Evolutionary conservation across 164 flowering plant species (phyloP).

Genomic region (Kalanchoe fedtschenkoi): DNA sequence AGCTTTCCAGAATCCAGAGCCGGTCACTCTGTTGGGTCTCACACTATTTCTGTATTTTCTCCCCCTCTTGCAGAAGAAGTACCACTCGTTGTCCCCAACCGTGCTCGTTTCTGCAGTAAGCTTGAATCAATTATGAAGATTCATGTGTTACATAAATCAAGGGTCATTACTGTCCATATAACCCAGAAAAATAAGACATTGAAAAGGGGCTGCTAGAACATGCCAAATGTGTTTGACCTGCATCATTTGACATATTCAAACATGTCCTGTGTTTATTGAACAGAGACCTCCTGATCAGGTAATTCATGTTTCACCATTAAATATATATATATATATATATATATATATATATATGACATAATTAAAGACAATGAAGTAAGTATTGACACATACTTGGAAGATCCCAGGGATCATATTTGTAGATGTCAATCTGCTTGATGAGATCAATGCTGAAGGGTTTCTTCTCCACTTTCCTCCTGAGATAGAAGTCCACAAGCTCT

Average conservation of each 20-base stretch:
- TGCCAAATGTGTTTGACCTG: no score
- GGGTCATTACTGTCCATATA: no score
- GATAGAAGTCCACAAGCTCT: conserved; percentile 10
- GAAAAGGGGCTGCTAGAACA: no score
- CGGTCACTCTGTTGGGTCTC: conserved; percentile 12
- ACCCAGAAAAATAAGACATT: no score
- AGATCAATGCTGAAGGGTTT: conserved; percentile 8
- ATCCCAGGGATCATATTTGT: conserved; percentile 13
- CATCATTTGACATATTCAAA: no score
- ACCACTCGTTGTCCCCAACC: conserved; percentile 11
- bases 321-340: not conserved
- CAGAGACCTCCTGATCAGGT: no score
- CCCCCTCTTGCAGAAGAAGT: conserved; percentile 10
- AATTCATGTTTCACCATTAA: not conserved
- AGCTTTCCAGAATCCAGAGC: conserved; percentile 11
- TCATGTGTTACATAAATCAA: not conserved
- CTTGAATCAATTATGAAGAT: not conserved
- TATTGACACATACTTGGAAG: conserved; percentile 11
- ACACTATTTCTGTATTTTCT: conserved; percentile 9
- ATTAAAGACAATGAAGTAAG: not conserved
- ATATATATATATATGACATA: not conserved
- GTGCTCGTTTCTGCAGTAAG: not conserved
- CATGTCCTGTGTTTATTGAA: no score
- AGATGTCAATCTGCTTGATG: conserved; percentile 10
- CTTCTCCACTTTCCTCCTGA: conserved; percentile 7